These are phyloP conservation scores for Perilla frutescens DNA, from an alignment of 257 asterid species.

Conservation along the genomic window DNA sequence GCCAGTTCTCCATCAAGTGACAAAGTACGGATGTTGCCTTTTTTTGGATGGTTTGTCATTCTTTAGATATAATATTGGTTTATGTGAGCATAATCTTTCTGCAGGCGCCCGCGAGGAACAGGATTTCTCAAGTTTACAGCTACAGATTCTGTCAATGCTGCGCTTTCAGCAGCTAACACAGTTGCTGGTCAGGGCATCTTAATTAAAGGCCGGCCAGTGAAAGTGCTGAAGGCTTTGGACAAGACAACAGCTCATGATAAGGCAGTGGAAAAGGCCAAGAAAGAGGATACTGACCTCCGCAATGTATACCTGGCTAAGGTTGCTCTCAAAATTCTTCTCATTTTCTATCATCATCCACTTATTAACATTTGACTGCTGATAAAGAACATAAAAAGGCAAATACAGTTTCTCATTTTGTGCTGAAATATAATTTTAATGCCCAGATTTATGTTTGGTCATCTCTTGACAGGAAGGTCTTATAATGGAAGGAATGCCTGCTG, in stretches of 20 bases:
- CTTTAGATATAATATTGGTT: constrained; percentile 13
- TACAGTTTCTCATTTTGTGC: not conserved
- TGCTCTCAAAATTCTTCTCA: constrained; percentile 30
- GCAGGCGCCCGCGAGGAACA: constrained; percentile 95
- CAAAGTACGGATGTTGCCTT: constrained; percentile 60
- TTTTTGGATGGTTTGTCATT: constrained; percentile 14
- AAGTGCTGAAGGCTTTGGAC: constrained; percentile 84
- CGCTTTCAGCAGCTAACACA: constrained; percentile 69
- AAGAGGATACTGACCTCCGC: constrained; percentile 73
- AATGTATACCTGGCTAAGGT: constrained; percentile 95
- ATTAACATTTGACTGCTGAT: not conserved
- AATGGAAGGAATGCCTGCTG: constrained; percentile 84
- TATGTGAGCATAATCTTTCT: constrained; percentile 30
- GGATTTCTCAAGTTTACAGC: constrained; percentile 93
- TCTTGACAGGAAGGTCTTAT: constrained; percentile 88
- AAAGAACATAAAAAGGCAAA: constrained; percentile 4
- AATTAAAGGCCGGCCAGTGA: constrained; percentile 81
- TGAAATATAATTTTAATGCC: not conserved
- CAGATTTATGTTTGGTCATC: constrained; percentile 34
- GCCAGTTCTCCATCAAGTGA: constrained; percentile 86
- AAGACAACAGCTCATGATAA: constrained; percentile 78
- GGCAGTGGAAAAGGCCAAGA: constrained; percentile 77
- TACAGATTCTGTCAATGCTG: constrained; percentile 70
- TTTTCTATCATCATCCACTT: constrained; percentile 22
- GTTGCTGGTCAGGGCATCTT: constrained; percentile 67